Percentiles rank a stretch among this genome's conserved stretches.
These are phyloP conservation scores for Arachis hypogaea DNA, from an alignment of 306 rosid genomes.

Conservation along the genomic window DNA sequence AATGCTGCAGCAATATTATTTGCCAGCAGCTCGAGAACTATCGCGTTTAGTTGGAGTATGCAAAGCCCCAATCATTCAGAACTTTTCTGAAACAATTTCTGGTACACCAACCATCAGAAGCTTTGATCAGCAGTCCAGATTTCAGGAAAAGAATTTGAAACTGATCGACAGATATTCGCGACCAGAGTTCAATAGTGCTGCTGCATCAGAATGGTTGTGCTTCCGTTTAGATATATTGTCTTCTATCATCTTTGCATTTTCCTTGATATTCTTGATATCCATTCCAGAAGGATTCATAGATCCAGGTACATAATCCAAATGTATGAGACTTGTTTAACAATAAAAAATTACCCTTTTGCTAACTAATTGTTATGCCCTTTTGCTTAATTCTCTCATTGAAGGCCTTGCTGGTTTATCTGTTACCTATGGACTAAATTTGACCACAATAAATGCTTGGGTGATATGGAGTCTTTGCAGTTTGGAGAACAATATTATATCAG, in stretches of 20 bases:
- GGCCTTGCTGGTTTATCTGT: slow-evolving; percentile 77
- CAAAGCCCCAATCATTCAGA: slow-evolving; percentile 78
- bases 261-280: slow-evolving; percentile 62
- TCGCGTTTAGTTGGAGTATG: slow-evolving; percentile 67
- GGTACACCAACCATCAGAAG: slow-evolving; percentile 67
- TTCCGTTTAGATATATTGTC: slow-evolving; percentile 69
- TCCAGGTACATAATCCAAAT: slow-evolving; percentile 51
- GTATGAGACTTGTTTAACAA: neutral
- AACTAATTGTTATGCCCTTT: neutral
- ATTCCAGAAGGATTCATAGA: slow-evolving; percentile 59
- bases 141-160: slow-evolving; percentile 59
- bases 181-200: slow-evolving; percentile 55
- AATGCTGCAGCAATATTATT: slow-evolving; percentile 21
- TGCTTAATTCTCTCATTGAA: slow-evolving; percentile 1
- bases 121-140: slow-evolving; percentile 67
- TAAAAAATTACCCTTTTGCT: neutral
- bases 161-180: slow-evolving; percentile 61
- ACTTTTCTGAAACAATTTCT: slow-evolving; percentile 76
- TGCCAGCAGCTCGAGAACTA: slow-evolving; percentile 62
- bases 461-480: slow-evolving; percentile 55
- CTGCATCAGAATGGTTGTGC: slow-evolving; percentile 70
- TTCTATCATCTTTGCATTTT: slow-evolving; percentile 56
- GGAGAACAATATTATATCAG: slow-evolving; percentile 74
- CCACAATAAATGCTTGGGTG: slow-evolving; percentile 53
- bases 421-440: slow-evolving; percentile 69